Evolutionary conservation across 2,329 filamentous ascomycete genomes (phyloP), one percentile per base, ranked within the genome.

Genomic region (Diplodia scrobiculata): DNA sequence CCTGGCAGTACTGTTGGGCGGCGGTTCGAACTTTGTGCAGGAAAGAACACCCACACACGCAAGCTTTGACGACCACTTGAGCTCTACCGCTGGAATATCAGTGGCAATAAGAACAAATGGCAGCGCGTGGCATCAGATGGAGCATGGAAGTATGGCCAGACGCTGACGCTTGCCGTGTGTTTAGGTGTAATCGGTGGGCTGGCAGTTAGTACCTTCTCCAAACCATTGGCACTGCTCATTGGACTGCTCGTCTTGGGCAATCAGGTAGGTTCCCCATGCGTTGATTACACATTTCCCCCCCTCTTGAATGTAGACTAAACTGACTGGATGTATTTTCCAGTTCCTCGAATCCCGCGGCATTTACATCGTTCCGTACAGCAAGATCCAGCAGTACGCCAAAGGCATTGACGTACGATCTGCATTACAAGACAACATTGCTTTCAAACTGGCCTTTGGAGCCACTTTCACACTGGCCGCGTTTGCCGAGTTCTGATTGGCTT

Each of bases 381-480:
- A 72, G 32, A 70, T 86, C 50, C 83, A 86, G 71, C 75, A 78
- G 54, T 84, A 84, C 67, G 76, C 84, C 64, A 81, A 80, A 65
- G 76, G 77, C 34, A 77, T 84, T 29, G 80, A 86, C 70, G 67
- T 86, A 21, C 76, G 80, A 53, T 81, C 80, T 4, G 79, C 83
- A 53, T 77, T 89, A 63, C 81, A 84, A 71, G 81, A 84, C 68
- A 85, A 87, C 70, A 83, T 86, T 1, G 84, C 84, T 19, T 89
- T 90, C 74, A 89, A 89, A 73, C 74, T 88, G 25, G 87, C 88
- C 2, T 92, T 93, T 75, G 86, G 87, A n/a, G 73, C 86, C 50
- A 89, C 90, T 32, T 92, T 92, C 78, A 85, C 88, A 29, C 77
- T 92, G 72, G 89, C 89, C 58, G 86, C 85, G 2, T 89, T 90